Base-by-base conservation (phyloP, 2,329 filamentous ascomycete genomes). In the Fusarium subtropicale region DNA sequence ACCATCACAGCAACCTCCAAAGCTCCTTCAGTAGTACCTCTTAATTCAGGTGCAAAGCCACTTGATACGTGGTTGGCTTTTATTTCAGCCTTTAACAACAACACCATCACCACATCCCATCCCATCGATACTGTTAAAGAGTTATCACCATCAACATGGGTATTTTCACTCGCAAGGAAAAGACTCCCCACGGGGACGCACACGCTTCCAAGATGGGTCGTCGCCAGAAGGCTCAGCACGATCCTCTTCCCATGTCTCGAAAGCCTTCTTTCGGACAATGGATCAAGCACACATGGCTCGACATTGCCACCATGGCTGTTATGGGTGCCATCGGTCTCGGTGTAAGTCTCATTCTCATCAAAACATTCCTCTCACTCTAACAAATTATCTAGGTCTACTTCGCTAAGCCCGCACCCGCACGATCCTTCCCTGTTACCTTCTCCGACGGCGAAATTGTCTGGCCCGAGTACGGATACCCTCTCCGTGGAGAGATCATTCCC, bases 361-460 rank as follows among this genome's bases (percentile, higher is more conserved):
- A 9, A 33, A 16, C 10, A 33, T 33, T 24, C 13, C 6, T 5
- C 22, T 16, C 18, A n/a, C 3, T 28, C 36, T 63, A 59, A 64
- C 26, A 15, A 10, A 30, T 5, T 22, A 26, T 6, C 12, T 54
- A 89, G 87, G 81, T 90, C 57, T 91, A 91, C 79, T 80, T 85
- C 67, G 88, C 89, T 4, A 81, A 86, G 18, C 91, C 91, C 0
- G 89, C 90, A 0, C 88, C 90, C 0, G 87, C 85, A 9, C 85
- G 90, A n/a, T 91, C 88, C 12, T 93, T 93, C 76, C 85, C 91
- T 36, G 85, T 93, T 42, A 86, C 84, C 47, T 92, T 91, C 74
- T 78, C 82, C 31, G 86, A 92, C 70, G 88, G 89, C 63, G 87
- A 92, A 74, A 83, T 93, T 42, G 89, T 93, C 46, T 87, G 89